Base-by-base conservation (phyloP, 2,329 filamentous ascomycete genomes). In the Colletotrichum falcatum region DNA sequence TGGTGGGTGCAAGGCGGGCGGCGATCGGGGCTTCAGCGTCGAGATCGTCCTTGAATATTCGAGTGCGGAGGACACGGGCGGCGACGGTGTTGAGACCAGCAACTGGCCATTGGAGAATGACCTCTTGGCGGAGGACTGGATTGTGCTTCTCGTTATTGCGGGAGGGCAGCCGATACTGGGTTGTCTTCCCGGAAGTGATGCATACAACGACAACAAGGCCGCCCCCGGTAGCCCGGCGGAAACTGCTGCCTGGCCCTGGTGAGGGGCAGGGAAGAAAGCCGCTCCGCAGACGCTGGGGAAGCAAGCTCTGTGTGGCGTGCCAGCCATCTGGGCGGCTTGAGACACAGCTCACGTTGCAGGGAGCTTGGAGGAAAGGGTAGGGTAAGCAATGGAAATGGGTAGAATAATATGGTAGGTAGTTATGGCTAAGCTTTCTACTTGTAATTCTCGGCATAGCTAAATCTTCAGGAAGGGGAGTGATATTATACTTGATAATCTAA, bases 41-140 rank as follows among this genome's bases (percentile, higher is more conserved):
- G 48, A 18, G 49, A 42, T n/a, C 9, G 39, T 18, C 5, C 48
- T 0, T 14, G 30, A 18, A 30, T n/a, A 20, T 20, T 65, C 42
- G 1, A 58, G 53, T 14, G 39, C 39, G 11, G 42, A 23, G 12
- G 28, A 48, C 51, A 35, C 33, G 28, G 64, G 20, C 9, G 64
- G 9, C 14, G 55, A 42, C 30, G 30, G 20, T 23, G 44, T 26
- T 23, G 33, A 44, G 46, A 72, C 59, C 28, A 70, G 42, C 48
- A 74, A 49, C 46, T 74, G 72, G 18, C 73, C 70, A 58, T 67
- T 65, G 20, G 72, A 71, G 35, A 73, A 73, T 44, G 74, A 46
- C 74, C 75, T 72, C 23, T 64, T 74, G 3, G 74, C 63, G 35
- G 78, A 75, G 30, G 73, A 75, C 42, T 78, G 77, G 72, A 79